Percentiles rank a stretch among this genome's conserved stretches.
Conservation (phyloP, 2,329 filamentous ascomycete species). For the Chrysoporthe cubensis region DNA sequence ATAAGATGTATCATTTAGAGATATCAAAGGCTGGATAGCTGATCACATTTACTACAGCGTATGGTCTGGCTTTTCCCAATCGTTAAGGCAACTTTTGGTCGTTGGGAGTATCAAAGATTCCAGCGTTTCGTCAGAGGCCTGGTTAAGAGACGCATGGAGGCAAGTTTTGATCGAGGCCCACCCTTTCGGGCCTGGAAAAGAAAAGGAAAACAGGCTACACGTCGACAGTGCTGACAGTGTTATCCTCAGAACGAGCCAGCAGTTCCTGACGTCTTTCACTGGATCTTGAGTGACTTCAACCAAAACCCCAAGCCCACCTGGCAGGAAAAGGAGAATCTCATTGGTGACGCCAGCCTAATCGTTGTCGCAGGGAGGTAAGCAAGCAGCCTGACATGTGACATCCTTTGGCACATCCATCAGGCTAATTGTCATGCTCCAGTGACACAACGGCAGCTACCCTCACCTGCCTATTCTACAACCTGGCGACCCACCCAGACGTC, state of each 20-base stretch:
- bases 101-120: constrained; percentile 29
- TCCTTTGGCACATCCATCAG: not conserved
- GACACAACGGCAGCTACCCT: constrained; percentile 32
- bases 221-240: not conserved
- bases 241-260: constrained; percentile 18
- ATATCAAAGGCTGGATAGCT: too few relatives aligned
- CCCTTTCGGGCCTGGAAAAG: not conserved
- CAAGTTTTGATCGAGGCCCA: constrained; percentile 9
- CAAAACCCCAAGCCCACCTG: constrained; percentile 25
- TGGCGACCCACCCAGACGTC: constrained; percentile 27
- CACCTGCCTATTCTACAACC: constrained; percentile 31
- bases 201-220: not conserved
- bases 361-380: constrained; percentile 39
- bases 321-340: constrained; percentile 34
- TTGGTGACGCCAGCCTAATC: constrained; percentile 38
- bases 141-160: constrained; percentile 28
- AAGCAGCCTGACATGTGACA: not conserved
- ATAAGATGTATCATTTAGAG: not conserved
- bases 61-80: constrained; percentile 22
- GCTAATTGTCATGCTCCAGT: constrained; percentile 10
- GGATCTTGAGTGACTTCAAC: constrained; percentile 37
- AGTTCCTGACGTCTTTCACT: constrained; percentile 38
- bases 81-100: constrained; percentile 30
- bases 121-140: constrained; percentile 30
- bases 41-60: not conserved